These are phyloP conservation scores for Athelia sp. DNA, from an alignment of 1,284 basidiomycete genomes.

Conservation along the genomic window DNA sequence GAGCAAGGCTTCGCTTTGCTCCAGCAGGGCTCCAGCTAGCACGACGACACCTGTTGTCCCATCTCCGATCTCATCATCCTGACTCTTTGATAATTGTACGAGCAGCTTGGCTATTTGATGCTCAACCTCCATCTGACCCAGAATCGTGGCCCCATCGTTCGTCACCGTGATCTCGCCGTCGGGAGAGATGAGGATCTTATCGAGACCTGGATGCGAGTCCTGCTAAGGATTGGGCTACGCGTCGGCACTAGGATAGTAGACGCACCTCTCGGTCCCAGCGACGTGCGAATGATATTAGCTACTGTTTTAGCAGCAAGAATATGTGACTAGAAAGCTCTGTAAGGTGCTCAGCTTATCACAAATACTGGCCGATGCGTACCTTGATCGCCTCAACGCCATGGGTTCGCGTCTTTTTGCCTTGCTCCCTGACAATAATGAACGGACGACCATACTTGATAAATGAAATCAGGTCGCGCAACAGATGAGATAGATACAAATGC, in stretches of 20 bases:
- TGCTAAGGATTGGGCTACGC: conserved; percentile 1
- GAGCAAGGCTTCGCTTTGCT: conserved; percentile 86
- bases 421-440: conserved; percentile 96
- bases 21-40: conserved; percentile 92
- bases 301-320: conserved; percentile 93
- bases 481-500: conserved; percentile 10
- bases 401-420: conserved; percentile 89
- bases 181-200: conserved; percentile 98
- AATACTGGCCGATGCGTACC: conserved; percentile 37
- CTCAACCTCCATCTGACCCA: conserved; percentile 96
- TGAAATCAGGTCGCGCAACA: conserved; percentile 9
- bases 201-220: conserved; percentile 60
- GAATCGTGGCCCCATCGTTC: conserved; percentile 96
- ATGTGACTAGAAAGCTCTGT: conserved; percentile 61
- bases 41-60: conserved; percentile 99
- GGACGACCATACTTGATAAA: conserved; percentile 81
- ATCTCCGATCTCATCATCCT: conserved; percentile 99
- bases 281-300: conserved; percentile 93
- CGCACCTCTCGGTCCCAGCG: conserved; percentile 87
- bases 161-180: conserved; percentile 99
- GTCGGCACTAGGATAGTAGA: conserved; percentile 4
- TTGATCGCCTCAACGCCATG: conserved; percentile 98
- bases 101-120: conserved; percentile 98
- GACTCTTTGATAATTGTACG: conserved; percentile 94
- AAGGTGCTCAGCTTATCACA: neutral